Base-by-base conservation (phyloP, 495 filamentous ascomycete genomes). In the Penicillium silybi region DNA sequence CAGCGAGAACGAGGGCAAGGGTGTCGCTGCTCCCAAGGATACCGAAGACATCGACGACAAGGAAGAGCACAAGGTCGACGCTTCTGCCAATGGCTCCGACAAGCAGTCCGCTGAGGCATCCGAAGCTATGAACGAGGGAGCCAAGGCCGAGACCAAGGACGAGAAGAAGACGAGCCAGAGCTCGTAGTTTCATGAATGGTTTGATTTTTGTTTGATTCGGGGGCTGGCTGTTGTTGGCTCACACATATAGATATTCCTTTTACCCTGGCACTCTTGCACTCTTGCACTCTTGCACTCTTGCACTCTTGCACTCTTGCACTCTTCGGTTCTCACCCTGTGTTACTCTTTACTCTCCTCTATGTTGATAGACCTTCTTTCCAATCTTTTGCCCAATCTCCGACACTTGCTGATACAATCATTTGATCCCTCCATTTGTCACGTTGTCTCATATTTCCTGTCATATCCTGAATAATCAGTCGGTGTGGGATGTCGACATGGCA, bases 1-100 rank as follows among this genome's bases (percentile, higher is more conserved):
- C 67, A 80, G 86, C 66, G 83, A 84, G 74, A 86, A 83, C 70
- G 82, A 84, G 61, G 80, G 76, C 57, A 73, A 72, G 61, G 70
- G 73, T 8, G 66, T 73, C 23, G 50, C 72, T 0, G 73, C 83
- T 61, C 71, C 85, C 65, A 78, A 90, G 81, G 75, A 96, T 77
- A 69, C 79, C 71, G 67, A 90, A 77, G 76, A 98, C 60, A 92
- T 91, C 32, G 92, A 98, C 53, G 84, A 97, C 67, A 92, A 81
- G 68, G 72, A 77, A 26, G 74, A 76, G 29, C 50, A 56, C 38
- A 70, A 66, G 43, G 56, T 58, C 37, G 66, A 69, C 25, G 58
- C 70, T 29, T 35, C 53, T 19, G 52, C 52, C 17, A 52, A 59
- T 13, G 52, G 53, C 9, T 48, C 54, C 32, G 38, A 63, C 9